These are phyloP conservation scores for Lolium perenne DNA, from an alignment of 176 grass and related monocot species.

Conservation along the genomic window DNA sequence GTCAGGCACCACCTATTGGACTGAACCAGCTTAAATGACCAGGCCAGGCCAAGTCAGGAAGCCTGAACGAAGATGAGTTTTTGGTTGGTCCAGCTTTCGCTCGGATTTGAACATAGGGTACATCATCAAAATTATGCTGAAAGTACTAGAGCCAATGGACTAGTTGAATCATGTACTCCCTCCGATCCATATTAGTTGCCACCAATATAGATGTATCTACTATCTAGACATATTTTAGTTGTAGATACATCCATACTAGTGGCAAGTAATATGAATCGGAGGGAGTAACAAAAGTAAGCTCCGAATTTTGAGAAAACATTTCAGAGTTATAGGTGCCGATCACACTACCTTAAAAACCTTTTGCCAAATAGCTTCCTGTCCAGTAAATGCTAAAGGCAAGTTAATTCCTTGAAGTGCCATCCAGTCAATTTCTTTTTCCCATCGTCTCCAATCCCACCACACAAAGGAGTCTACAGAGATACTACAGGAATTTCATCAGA, in stretches of 20 bases:
- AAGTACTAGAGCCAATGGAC: neutral
- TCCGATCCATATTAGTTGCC: no score
- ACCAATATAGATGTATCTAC: no score
- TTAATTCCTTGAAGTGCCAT: conserved; percentile 99
- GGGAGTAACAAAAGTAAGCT: conserved; percentile 22
- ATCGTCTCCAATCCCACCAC: conserved; percentile 96
- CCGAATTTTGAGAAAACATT: conserved; percentile 25
- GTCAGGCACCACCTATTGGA: neutral
- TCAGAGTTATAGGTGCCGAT: conserved; percentile 9
- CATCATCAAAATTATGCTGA: conserved; percentile 9
- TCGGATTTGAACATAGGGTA: neutral
- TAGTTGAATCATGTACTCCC: conserved; percentile 7
- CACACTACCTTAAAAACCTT: conserved; percentile 86
- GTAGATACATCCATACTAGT: no score
- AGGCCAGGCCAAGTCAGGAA: neutral
- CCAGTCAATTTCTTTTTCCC: conserved; percentile 99
- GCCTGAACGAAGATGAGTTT: neutral
- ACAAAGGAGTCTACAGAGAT: conserved; percentile 84
- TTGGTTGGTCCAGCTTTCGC: neutral
- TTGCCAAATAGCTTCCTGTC: conserved; percentile 91
- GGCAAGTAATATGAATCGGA: no score
- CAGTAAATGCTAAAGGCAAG: conserved; percentile 95
- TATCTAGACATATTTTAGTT: no score
- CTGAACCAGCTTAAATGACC: neutral
- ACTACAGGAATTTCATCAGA: conserved; percentile 47